Evolutionary conservation across 768 basidiomycete genomes (phyloP).

Genomic region (Russula ochroleuca): DNA sequence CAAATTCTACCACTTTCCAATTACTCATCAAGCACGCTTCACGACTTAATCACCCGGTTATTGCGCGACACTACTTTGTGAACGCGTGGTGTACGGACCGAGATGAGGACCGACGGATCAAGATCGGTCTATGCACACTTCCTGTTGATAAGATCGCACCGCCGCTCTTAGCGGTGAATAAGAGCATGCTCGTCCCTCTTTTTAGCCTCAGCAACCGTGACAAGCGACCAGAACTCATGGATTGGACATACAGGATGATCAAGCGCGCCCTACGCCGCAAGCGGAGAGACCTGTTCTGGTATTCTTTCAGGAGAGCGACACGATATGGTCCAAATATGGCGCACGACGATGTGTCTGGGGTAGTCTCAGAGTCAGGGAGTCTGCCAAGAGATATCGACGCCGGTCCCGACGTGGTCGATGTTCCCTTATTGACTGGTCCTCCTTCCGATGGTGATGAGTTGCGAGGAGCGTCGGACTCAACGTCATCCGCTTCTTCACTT

Average conservation of each 20-base stretch:
- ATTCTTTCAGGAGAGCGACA: constrained; percentile 32
- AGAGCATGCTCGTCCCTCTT: constrained; percentile 52
- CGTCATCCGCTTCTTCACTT: not conserved
- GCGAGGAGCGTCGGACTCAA: not conserved
- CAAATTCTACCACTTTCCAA: constrained; percentile 65
- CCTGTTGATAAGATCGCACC: constrained; percentile 38
- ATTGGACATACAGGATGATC: constrained; percentile 52
- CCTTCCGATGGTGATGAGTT: not conserved
- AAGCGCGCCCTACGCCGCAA: constrained; percentile 47
- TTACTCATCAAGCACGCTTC: constrained; percentile 58
- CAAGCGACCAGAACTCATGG: constrained; percentile 55
- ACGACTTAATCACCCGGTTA: constrained; percentile 42
- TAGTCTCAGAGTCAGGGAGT: not conserved
- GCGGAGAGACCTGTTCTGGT: constrained; percentile 44
- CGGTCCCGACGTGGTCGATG: not conserved
- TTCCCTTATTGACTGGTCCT: not conserved
- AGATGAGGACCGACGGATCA: constrained; percentile 32
- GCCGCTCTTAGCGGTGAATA: constrained; percentile 54
- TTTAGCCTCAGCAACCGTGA: constrained; percentile 55
- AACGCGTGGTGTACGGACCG: constrained; percentile 50
- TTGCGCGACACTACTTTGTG: constrained; percentile 64
- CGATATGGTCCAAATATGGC: constrained; percentile 5
- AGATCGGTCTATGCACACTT: constrained; percentile 35
- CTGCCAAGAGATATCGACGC: not conserved
- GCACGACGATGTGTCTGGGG: not conserved